A percentile compares a stretch with the other conserved stretches of the same genome.
Evolutionary conservation across 257 asterid species (phyloP).

Genomic region (Solanum raphanifolium): DNA sequence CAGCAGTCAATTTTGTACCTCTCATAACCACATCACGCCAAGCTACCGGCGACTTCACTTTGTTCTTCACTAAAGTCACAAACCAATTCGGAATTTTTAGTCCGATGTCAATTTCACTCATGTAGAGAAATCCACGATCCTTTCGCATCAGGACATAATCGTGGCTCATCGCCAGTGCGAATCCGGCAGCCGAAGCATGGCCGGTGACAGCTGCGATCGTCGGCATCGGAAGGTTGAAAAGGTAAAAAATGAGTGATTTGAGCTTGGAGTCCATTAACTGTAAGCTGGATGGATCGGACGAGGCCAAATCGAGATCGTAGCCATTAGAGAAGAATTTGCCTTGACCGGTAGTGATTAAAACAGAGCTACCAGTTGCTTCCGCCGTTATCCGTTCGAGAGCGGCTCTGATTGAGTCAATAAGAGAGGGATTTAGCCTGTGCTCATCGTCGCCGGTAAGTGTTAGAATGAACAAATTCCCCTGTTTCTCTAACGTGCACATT

Average conservation of each 20-base stretch:
- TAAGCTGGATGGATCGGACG: slow-evolving; percentile 5
- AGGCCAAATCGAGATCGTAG: slow-evolving; percentile 49
- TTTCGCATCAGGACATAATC: slow-evolving; percentile 54
- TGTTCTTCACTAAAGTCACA: slow-evolving; percentile 37
- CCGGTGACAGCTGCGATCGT: slow-evolving; percentile 72
- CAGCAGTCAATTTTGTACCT: slow-evolving; percentile 48
- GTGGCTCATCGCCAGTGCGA: slow-evolving; percentile 45
- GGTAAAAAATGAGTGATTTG: slow-evolving; percentile 26
- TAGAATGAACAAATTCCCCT: slow-evolving; percentile 40
- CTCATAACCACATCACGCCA: slow-evolving; percentile 41
- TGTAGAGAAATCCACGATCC: slow-evolving; percentile 45
- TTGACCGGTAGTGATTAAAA: slow-evolving; percentile 55
- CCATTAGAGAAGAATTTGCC: slow-evolving; percentile 74
- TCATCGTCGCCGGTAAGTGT: slow-evolving; percentile 44
- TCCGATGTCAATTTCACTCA: slow-evolving; percentile 56
- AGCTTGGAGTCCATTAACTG: slow-evolving; percentile 26
- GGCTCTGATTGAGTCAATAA: slow-evolving; percentile 33
- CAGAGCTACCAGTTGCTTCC: slow-evolving; percentile 21
- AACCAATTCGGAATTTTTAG: slow-evolving; percentile 65
- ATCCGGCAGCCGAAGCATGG: slow-evolving; percentile 54
- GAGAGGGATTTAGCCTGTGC: slow-evolving; percentile 52
- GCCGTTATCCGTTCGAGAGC: slow-evolving; percentile 23
- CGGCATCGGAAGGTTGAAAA: slow-evolving; percentile 63
- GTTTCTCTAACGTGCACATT: slow-evolving; percentile 41
- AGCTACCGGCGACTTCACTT: slow-evolving; percentile 25